Evolutionary conservation across 2,329 filamentous ascomycete species (phyloP), one percentile per base, ranked within the genome.

Genomic region (Fusarium metavorans): DNA sequence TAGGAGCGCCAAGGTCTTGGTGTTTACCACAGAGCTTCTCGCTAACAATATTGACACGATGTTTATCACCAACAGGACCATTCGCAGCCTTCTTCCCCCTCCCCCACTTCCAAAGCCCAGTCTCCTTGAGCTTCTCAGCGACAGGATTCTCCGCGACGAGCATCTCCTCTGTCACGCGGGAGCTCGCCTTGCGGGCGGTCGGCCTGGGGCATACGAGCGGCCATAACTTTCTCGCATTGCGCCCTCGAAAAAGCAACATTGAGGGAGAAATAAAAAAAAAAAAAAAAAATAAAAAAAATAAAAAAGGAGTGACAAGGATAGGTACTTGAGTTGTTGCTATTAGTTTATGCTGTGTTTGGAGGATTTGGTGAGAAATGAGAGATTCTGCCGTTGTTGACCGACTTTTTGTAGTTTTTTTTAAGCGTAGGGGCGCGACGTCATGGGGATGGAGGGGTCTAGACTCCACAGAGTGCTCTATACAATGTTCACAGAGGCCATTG

Each of bases 11-110:
- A 20, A 35, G 43, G 35, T 6, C 30, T n/a, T 5, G 11, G 1
- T 14, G 5, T 23, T 11, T 81, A 87, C 86, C 84, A 73, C 88
- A 90, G 18, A 92, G 83, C 39, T 82, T 75, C 16, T 87, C 83
- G 76, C 84, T 85, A 18, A 88, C 84, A 27, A 92, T 81, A 72
- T 92, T 89, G 41, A 91, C 83, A 25, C 90, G 81, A 66, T 80
- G 73, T 23, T 78, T 77, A 34, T 84, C 82, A n/a, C 78, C 57
- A 54, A n/a, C 1, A 61, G 50, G 10, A 70, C 76, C 43, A 67
- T 79, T 27, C 8, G 9, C 8, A 16, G 23, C 23, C 43, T 16
- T 4, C 64, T 41, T 34, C 66, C 67, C 1, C 70, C 70, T 20
- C 48, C 20, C 34, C 23, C 25, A 63, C 0, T 52, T 69, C 82